Conservation (phyloP, 2,329 filamentous ascomycete genomes). For the Verticillium tricorpus region DNA sequence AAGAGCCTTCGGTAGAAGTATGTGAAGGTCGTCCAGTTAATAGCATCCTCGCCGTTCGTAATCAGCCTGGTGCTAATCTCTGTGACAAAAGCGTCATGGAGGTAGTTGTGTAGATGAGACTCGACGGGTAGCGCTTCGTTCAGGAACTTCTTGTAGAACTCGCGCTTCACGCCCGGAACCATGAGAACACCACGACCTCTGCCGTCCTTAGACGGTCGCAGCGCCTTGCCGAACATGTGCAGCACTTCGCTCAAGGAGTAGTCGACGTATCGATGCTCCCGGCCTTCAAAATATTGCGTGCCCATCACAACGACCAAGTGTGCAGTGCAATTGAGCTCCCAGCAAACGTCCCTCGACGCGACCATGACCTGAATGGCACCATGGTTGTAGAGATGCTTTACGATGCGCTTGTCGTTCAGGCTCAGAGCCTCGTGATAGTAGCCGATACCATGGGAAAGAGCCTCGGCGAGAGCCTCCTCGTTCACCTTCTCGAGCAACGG, state of each 20-base stretch:
- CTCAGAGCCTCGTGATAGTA: slow-evolving; percentile 96
- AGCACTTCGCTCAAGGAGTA: slow-evolving; percentile 91
- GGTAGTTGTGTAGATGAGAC: slow-evolving; percentile 83
- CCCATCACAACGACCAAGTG: slow-evolving; percentile 96
- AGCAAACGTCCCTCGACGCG: slow-evolving; percentile 81
- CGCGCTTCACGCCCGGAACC: slow-evolving; percentile 88
- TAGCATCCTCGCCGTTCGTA: slow-evolving; percentile 89
- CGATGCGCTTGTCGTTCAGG: slow-evolving; percentile 85
- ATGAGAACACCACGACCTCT: slow-evolving; percentile 89
- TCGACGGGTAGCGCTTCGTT: slow-evolving; percentile 95
- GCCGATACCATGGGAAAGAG: slow-evolving; percentile 87
- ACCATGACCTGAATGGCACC: slow-evolving; percentile 84
- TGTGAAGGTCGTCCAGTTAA: slow-evolving; percentile 97
- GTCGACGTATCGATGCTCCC: slow-evolving; percentile 95
- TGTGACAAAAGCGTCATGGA: slow-evolving; percentile 94
- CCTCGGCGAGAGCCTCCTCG: slow-evolving; percentile 82
- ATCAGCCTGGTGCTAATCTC: slow-evolving; percentile 97
- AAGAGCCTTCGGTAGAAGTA: slow-evolving; percentile 96
- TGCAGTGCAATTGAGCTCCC: slow-evolving; percentile 84
- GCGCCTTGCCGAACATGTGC: slow-evolving; percentile 96
- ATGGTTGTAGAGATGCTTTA: slow-evolving; percentile 84
- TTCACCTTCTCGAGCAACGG: slow-evolving; percentile 80
- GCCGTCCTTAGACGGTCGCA: slow-evolving; percentile 73
- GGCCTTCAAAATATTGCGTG: slow-evolving; percentile 94
- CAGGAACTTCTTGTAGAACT: slow-evolving; percentile 98